Evolutionary conservation across 805 yeast species (phyloP).

Genomic region (Saccharomycopsis sp.): DNA sequence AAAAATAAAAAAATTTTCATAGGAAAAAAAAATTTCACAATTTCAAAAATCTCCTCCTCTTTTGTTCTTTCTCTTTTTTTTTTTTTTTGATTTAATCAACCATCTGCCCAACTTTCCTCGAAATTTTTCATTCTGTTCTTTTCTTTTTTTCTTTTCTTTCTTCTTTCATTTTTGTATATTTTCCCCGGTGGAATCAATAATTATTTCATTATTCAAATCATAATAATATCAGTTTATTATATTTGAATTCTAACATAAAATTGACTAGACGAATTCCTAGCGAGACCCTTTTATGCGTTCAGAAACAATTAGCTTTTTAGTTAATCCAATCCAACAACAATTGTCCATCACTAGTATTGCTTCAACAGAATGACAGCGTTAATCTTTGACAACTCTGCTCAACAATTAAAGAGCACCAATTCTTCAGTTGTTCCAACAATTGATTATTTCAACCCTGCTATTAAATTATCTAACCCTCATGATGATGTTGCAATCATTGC

Average conservation of each 20-base stretch:
- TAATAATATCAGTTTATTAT: too few species aligned
- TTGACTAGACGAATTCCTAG: too few species aligned
- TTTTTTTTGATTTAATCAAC: too few species aligned
- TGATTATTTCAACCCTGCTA: not conserved
- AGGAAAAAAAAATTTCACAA: not conserved
- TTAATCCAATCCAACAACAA: conserved; percentile 10
- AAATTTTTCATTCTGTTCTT: too few species aligned
- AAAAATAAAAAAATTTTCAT: not conserved
- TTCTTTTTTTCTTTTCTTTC: too few species aligned
- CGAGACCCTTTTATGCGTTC: conserved; percentile 18
- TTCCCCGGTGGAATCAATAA: too few species aligned
- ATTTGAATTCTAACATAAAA: not conserved
- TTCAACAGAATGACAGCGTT: conserved; percentile 20
- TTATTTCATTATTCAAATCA: not conserved
- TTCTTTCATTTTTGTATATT: too few species aligned
- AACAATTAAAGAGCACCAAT: not conserved
- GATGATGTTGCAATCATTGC: conserved; percentile 1
- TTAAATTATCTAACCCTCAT: conserved; percentile 10
- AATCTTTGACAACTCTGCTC: conserved; percentile 1
- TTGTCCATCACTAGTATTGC: conserved; percentile 1
- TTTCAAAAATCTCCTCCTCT: too few species aligned
- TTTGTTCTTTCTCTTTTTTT: too few species aligned
- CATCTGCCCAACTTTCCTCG: too few species aligned
- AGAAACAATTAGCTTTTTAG: conserved; percentile 12
- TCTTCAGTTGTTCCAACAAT: not conserved